Percentiles rank a stretch among this genome's conserved stretches.
Evolutionary conservation across 805 yeast genomes (phyloP).

Genomic region (Scheffersomyces coipomensis): DNA sequence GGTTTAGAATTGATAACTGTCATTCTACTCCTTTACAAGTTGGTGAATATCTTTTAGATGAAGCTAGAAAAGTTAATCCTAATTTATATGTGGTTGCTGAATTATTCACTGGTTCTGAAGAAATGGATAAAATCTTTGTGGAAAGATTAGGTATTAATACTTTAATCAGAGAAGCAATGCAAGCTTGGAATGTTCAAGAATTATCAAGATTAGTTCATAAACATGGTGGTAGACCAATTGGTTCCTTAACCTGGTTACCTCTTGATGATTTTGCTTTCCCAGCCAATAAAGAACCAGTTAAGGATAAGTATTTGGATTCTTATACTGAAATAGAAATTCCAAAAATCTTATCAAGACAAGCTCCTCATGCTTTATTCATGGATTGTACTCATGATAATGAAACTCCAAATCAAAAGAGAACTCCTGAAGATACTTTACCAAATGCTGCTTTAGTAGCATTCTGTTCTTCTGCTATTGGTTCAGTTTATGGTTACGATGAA

Average conservation of each 20-base stretch:
- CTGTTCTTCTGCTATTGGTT: slow-evolving; percentile 91
- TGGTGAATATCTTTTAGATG: slow-evolving; percentile 83
- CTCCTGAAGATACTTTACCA: slow-evolving; percentile 91
- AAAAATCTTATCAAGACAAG: slow-evolving; percentile 57
- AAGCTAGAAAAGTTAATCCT: slow-evolving; percentile 82
- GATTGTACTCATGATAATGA: slow-evolving; percentile 98
- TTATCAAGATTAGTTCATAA: slow-evolving; percentile 81
- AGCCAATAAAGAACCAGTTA: slow-evolving; percentile 40
- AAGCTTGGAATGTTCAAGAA: slow-evolving; percentile 86
- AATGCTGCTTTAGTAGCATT: slow-evolving; percentile 93
- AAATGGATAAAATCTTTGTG: slow-evolving; percentile 84
- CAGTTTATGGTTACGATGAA: slow-evolving; percentile 93
- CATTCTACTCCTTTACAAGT: slow-evolving; percentile 96
- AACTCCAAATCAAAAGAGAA: slow-evolving; percentile 83
- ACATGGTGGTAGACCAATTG: slow-evolving; percentile 95
- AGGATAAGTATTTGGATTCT: slow-evolving; percentile 24
- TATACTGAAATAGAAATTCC: slow-evolving; percentile 71
- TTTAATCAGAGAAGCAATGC: slow-evolving; percentile 95
- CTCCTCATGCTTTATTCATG: slow-evolving; percentile 95
- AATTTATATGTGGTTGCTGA: slow-evolving; percentile 93
- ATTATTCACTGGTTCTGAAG: slow-evolving; percentile 88
- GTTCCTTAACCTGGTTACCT: slow-evolving; percentile 81
- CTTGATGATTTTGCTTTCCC: slow-evolving; percentile 73
- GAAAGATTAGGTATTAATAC: slow-evolving; percentile 88
- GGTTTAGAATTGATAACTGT: slow-evolving; percentile 91